Conservation (phyloP, 805 yeast genomes). For the Spathaspora gorwiae region DNA sequence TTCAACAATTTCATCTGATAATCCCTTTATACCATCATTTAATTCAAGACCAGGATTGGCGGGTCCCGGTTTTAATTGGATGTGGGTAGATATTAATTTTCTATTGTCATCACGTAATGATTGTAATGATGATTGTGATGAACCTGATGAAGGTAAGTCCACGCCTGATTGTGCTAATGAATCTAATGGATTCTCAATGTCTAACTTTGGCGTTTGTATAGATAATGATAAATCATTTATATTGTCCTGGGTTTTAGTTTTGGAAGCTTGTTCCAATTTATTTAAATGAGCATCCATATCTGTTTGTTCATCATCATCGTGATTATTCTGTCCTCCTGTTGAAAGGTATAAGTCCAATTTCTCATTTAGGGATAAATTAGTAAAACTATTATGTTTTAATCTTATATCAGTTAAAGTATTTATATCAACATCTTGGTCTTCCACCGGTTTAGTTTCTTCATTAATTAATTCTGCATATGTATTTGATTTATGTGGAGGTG, state of each 20-base stretch:
- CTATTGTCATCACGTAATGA: constrained; percentile 28
- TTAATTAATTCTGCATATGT: constrained; percentile 5
- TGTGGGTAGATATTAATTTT: constrained; percentile 15
- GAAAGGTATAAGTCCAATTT: constrained; percentile 40
- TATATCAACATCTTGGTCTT: constrained; percentile 13
- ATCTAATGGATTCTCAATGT: constrained; percentile 29
- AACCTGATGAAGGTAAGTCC: constrained; percentile 26
- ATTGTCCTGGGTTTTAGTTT: constrained; percentile 25
- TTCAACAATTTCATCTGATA: constrained; percentile 34
- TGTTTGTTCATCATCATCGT: constrained; percentile 1
- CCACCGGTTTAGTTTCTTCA: neutral
- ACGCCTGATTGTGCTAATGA: constrained; percentile 24
- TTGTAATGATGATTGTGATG: constrained; percentile 39
- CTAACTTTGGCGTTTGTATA: constrained; percentile 16
- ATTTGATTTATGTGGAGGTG: constrained; percentile 20
- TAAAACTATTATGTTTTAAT: constrained; percentile 19
- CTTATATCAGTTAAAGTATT: constrained; percentile 13
- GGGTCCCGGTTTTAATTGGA: constrained; percentile 6
- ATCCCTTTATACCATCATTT: constrained; percentile 42
- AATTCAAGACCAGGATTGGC: constrained; percentile 27
- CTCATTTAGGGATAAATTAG: constrained; percentile 38
- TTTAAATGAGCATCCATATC: constrained; percentile 36
- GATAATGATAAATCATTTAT: constrained; percentile 32
- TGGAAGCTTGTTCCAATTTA: constrained; percentile 20
- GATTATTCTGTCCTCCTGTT: constrained; percentile 5